Base-by-base conservation (phyloP, 805 yeast genomes). In the Jamesozyma lodderae region DNA sequence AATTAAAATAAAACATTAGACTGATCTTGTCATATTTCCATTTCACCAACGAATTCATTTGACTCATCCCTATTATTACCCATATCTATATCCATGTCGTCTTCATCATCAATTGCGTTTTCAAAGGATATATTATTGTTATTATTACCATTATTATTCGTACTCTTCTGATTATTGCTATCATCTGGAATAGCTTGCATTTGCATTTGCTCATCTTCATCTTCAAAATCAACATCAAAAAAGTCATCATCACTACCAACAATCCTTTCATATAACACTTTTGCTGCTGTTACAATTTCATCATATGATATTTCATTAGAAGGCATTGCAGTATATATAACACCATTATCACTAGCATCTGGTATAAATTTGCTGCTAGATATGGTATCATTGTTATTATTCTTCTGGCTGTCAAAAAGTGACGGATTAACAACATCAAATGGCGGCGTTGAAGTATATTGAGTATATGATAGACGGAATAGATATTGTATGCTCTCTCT, bases 221-320 rank as follows among this genome's bases (percentile, higher is more conserved):
- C 97, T 61, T 90, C 96, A 55, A 90, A 90, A 61, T 90, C 97
- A 30, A 90, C 84, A 59, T 86, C 95, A 56, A 90, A 90, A 64
- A 92, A 92, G 62, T 90, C 97, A 51, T 90, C 96, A 56, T 83
- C 92, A 2, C 94, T 75, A 8, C 97, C 97, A 9, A 92, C 94
- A 44, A 90, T 79, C 40, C 72, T 69, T 43, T 75, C 78, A 58
- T 85, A 90, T 30, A 90, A 57, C 16, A 74, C 64, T 55, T 77
- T 81, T 6, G 88, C 86, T 43, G 86, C 92, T 2, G 88, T 77
- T 15, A 90, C 75, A 4, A 84, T 74, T 22, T 96, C 97, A 57
- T 90, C 96, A 59, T 87, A 90, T 27, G 95, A 81, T 22, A 92
- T 72, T 54, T 90, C 97, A 6, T 82, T 68, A 1, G 88, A 78